Percentiles rank a stretch among this genome's conserved stretches.
These are phyloP conservation scores for Stagonosporopsis chrysanthemi DNA, from an alignment of 2,329 filamentous ascomycete species.

Conservation along the genomic window DNA sequence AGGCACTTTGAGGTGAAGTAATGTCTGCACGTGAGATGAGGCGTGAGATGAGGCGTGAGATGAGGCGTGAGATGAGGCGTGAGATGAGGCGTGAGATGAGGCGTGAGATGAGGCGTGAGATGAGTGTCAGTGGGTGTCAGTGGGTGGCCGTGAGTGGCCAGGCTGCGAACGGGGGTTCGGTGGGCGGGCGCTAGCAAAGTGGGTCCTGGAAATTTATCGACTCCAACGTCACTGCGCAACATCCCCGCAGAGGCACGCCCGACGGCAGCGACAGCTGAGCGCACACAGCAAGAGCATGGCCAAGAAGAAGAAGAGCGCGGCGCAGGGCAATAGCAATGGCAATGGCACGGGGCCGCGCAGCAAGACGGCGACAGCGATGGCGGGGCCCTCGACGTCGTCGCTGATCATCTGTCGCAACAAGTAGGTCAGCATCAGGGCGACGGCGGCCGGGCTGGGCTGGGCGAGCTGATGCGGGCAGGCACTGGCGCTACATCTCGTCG, in stretches of 20 bases:
- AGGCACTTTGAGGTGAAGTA: no score
- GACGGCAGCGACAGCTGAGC: background rate
- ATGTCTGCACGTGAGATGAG: no score
- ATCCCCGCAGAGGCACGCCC: background rate
- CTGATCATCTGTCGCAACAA: constrained; percentile 55
- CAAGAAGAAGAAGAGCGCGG: constrained; percentile 46
- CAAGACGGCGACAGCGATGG: background rate
- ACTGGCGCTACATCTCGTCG: constrained; percentile 85
- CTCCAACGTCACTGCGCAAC: constrained; percentile 13
- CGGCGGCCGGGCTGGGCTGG: background rate
- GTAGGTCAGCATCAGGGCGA: constrained; percentile 39
- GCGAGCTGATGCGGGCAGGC: constrained; percentile 58
- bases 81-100: no score
- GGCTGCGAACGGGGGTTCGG: background rate
- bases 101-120: no score
- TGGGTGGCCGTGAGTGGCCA: no score
- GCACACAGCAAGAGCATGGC: constrained; percentile 29
- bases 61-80: no score
- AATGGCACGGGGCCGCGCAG: no score
- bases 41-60: no score
- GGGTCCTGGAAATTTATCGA: constrained; percentile 7
- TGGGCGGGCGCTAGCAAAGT: constrained; percentile 6
- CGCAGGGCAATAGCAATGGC: no score
- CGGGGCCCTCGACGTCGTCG: constrained; percentile 39
- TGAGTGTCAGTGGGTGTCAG: no score